Conservation (phyloP, 73 alveolate species). For the Vitrella brassicaformis region DNA sequence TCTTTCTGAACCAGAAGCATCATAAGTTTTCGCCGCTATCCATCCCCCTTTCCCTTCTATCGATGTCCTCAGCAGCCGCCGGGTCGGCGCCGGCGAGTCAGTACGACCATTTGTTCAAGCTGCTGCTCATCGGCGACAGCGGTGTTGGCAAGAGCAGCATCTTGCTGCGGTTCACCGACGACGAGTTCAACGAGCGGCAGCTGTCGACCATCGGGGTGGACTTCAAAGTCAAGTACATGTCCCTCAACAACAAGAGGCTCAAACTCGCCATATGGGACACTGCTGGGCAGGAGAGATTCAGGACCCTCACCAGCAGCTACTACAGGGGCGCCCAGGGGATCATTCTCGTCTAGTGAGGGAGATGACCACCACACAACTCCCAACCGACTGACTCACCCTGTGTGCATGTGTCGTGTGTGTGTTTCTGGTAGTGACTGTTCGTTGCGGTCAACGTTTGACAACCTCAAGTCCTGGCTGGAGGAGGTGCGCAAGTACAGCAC, state of each 20-base stretch:
- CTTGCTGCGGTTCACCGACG: constrained; percentile 24
- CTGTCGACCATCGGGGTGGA: constrained; percentile 37
- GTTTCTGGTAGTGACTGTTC: constrained; percentile 15
- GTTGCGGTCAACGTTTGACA: constrained; percentile 18
- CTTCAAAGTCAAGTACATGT: constrained; percentile 25
- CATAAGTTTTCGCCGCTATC: too few relatives aligned
- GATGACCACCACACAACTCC: neutral
- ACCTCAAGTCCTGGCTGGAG: constrained; percentile 38
- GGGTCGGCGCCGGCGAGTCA: neutral
- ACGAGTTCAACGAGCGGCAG: constrained; percentile 10
- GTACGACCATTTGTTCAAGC: neutral
- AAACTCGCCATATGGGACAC: constrained; percentile 37
- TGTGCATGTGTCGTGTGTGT: neutral
- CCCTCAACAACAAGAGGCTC: constrained; percentile 11
- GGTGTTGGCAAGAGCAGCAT: constrained; percentile 31
- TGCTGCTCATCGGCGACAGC: constrained; percentile 30
- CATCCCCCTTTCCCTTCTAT: too few relatives aligned
- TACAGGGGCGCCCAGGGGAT: constrained; percentile 34
- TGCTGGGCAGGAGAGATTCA: constrained; percentile 35
- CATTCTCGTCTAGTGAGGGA: constrained; percentile 2
- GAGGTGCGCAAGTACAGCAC: constrained; percentile 37
- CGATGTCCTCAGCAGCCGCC: neutral
- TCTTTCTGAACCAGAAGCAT: too few relatives aligned
- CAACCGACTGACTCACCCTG: neutral
- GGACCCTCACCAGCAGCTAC: constrained; percentile 32